Evolutionary conservation across 169 alveolate species (phyloP), one percentile per base, ranked within the genome.

Genomic region (Cryptosporidium ubiquitum): DNA sequence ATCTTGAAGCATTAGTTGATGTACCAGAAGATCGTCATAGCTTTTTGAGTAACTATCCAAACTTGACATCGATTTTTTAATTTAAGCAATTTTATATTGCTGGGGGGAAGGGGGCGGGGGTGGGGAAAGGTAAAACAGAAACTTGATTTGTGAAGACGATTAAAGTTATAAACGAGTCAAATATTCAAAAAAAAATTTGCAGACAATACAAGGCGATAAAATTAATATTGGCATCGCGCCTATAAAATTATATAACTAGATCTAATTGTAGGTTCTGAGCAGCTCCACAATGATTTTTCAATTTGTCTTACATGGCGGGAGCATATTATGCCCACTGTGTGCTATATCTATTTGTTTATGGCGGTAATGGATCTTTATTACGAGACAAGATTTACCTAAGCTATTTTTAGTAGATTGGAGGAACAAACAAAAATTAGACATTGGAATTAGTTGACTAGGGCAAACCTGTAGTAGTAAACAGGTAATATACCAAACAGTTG

Each of bases 1-100:
- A 75, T 91, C 95, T 33, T 74, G 84, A 37, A 92, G 93, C 95
- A 92, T 92, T 37, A 85, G 33, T n/a, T 70, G 75, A 84, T 92
- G 94, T 58, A 92, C 93, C 18, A 68, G 33, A n/a, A 91, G 84
- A 74, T 92, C 92, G 23, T 84, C 93, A 55, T 92, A 92, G 69
- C 92, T 60, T 2, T 35, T 49, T 12, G 47, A 61, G 61, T 91
- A 92, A 49, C 52, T 55, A 57, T 79, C 89, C 20, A 79, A n/a
- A 49, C 35, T 55, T 23, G 66, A 55, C 66, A 55, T 20, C n/a
- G 66, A 10, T 7, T 55, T 7, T 2, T 7, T 55, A 55, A 47
- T 2, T 47, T 47, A 12, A 47, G 55, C 55, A 47, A 5, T 0
- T 5, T 47, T 47, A 14, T 4, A 47, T 14, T 14, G 55, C 5